Conservation (phyloP, 257 asterid species). For the Scutellaria barbata region DNA sequence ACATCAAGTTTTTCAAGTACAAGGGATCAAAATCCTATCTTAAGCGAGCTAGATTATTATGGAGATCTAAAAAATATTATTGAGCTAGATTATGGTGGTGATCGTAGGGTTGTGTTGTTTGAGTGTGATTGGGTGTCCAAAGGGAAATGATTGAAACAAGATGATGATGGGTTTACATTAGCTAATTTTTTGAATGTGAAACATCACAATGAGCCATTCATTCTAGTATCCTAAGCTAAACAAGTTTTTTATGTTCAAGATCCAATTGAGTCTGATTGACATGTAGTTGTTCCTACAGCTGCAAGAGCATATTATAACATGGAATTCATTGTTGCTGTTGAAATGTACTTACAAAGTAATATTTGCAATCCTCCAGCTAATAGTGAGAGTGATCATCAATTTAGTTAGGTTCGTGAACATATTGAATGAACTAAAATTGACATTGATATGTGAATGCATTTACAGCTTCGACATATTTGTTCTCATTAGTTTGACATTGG, state of each 20-base stretch:
- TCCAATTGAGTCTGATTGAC: neutral
- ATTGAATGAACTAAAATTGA: neutral
- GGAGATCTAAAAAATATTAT: no score
- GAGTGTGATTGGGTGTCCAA: no score
- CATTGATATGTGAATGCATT: neutral
- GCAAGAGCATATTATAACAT: no score
- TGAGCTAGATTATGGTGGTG: no score
- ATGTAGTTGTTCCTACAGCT: neutral
- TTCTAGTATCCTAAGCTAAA: constrained; percentile 6
- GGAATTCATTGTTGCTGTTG: neutral
- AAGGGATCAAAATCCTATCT: no score
- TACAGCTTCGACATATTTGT: no score
- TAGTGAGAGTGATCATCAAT: neutral
- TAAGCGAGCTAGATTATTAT: no score
- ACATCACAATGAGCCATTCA: constrained; percentile 3
- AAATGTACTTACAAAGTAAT: constrained; percentile 6
- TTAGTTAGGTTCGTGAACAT: neutral
- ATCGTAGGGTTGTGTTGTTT: no score
- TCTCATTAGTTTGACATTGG: no score
- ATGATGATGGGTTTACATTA: no score
- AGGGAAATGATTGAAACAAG: no score
- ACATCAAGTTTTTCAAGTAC: no score
- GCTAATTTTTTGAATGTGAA: neutral
- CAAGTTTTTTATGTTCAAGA: constrained; percentile 17
- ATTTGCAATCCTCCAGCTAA: constrained; percentile 1